Evolutionary conservation across 345 rosid species (phyloP).

Genomic region (Psidium friedrichsthalianum): DNA sequence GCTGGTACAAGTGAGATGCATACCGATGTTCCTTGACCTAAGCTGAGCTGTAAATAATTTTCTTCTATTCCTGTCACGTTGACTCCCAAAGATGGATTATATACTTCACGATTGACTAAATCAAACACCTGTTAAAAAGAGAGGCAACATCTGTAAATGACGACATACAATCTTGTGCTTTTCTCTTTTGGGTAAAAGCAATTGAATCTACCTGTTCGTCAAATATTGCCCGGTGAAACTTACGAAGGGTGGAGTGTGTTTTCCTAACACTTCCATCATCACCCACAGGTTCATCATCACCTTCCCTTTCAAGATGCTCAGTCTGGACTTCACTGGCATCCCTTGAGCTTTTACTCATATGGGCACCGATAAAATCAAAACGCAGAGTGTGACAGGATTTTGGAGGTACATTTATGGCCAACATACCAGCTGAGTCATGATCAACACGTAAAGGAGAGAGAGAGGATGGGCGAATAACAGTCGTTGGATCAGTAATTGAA

Average conservation of each 20-base stretch:
- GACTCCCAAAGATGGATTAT: slow-evolving; percentile 59
- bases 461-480: slow-evolving; percentile 41
- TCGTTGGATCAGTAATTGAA: slow-evolving; percentile 37
- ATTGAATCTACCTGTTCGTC: slow-evolving; percentile 53
- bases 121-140: slow-evolving; percentile 63
- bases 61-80: slow-evolving; percentile 77
- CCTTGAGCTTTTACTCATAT: slow-evolving; percentile 15
- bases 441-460: slow-evolving; percentile 66
- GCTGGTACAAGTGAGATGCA: slow-evolving; percentile 59
- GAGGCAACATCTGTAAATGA: slow-evolving; percentile 6
- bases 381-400: slow-evolving; percentile 56
- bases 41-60: slow-evolving; percentile 63
- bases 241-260: slow-evolving; percentile 55
- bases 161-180: background rate
- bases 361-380: slow-evolving; percentile 66
- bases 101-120: slow-evolving; percentile 69
- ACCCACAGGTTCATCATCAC: slow-evolving; percentile 6
- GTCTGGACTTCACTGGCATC: slow-evolving; percentile 19
- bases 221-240: slow-evolving; percentile 76
- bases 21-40: slow-evolving; percentile 63
- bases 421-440: slow-evolving; percentile 86
- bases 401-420: slow-evolving; percentile 73
- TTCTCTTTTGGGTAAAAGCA: background rate
- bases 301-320: slow-evolving; percentile 19
- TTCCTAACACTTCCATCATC: slow-evolving; percentile 49